Percentiles rank a stretch among this genome's conserved stretches.
Conservation (phyloP, 257 asterid genomes). For the Solanum ossicruentum region DNA sequence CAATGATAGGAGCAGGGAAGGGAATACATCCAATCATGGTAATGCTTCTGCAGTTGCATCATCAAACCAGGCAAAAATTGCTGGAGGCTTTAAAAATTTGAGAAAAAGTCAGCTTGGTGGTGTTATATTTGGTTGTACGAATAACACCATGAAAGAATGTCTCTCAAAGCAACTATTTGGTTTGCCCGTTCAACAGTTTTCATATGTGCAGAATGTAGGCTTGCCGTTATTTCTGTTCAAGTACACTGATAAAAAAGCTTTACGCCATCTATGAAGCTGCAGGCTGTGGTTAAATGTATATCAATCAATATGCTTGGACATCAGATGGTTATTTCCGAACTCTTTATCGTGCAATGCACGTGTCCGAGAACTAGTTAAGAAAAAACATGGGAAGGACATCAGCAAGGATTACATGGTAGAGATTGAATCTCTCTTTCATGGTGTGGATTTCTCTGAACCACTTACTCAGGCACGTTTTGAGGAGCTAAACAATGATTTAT, state of each 20-base stretch:
- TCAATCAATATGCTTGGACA: constrained; percentile 88
- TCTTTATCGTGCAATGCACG: constrained; percentile 35
- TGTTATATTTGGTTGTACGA: constrained; percentile 32
- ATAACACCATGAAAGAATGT: constrained; percentile 20
- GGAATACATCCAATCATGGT: constrained; percentile 4
- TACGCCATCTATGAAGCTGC: constrained; percentile 83
- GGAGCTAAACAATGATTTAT: background rate
- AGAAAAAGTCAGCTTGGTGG: constrained; percentile 22
- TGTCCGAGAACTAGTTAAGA: background rate
- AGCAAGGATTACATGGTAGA: background rate
- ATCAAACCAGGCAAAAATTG: background rate
- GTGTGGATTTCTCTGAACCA: background rate
- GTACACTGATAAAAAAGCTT: constrained; percentile 47
- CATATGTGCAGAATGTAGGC: constrained; percentile 67
- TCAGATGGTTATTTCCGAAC: constrained; percentile 61
- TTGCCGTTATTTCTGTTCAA: constrained; percentile 76
- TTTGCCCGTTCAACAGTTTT: constrained; percentile 50
- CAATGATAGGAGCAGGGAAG: constrained; percentile 27
- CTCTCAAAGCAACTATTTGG: constrained; percentile 25
- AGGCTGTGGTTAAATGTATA: constrained; percentile 56
- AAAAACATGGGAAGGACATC: background rate
- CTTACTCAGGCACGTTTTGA: background rate
- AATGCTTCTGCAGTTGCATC: constrained; percentile 9
- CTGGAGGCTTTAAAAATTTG: constrained; percentile 12
- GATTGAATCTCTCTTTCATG: background rate